Evolutionary conservation across 345 rosid genomes (phyloP), one percentile per base, ranked within the genome.

Genomic region (Pistacia atlantica): DNA sequence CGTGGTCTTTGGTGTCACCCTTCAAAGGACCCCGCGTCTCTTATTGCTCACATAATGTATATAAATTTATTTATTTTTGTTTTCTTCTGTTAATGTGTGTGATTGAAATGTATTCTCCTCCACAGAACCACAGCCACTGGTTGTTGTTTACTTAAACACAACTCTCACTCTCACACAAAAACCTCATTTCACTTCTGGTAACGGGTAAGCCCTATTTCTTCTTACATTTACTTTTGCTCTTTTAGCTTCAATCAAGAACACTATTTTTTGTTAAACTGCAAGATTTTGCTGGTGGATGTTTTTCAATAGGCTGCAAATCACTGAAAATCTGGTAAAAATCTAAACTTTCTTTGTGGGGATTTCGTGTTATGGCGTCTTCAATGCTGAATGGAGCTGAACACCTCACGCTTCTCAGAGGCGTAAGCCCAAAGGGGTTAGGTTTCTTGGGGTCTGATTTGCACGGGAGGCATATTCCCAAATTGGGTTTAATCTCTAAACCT

Each of bases 311-410:
- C 7, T 42, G 38, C 71, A 16, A 76, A 38, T 70, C 72, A 4
- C 31, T 51, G 37, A 56, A 70, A 51, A 13, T 55, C 20, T 12
- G 4, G 42, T 54, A 25, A 77, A 61, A 57, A 58, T 65, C 37
- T 54, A 25, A 35, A 51, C 56, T 71, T 74, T 51, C 16, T 37
- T 62, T 49, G 71, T 68, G 75, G 79, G 67, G 55, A 6, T 35
- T 71, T 69, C 48, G 45, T 51, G 5, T 57, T 28, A 92, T 93
- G 99, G 91, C 97, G 42, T 91, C 94, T 71, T 82, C 88, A 12
- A 79, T 93, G 86, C 87, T 92, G 72, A 85, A 75, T 78, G 99
- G 95, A 56, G 90, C 91, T 68, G 95, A 83, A 65, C 85, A 73
- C 78, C 83, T 88, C 78, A 77, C 86, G 55, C 82, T 75, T 74